Percentiles rank a stretch among this genome's conserved stretches.
Conservation (phyloP, 1,284 basidiomycete genomes). For the Papiliotrema fonsecae region DNA sequence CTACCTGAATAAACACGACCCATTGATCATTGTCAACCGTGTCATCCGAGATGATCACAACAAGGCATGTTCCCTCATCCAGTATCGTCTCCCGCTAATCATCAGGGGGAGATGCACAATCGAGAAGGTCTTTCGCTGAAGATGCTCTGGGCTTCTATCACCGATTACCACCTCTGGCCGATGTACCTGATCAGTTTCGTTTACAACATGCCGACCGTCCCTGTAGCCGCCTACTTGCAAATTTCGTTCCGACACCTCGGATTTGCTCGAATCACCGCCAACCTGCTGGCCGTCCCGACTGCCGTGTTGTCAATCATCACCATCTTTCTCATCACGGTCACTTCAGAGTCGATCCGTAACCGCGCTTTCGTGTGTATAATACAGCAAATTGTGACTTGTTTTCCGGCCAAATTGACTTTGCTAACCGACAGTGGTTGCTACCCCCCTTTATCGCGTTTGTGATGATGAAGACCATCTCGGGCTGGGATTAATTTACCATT, state of each 20-base stretch:
- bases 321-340: conserved; percentile 18
- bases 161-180: conserved; percentile 56
- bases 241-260: conserved; percentile 59
- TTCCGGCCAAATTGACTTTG: too few species aligned
- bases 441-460: conserved; percentile 10
- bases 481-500: conserved; percentile 15
- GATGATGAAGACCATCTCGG: not conserved
- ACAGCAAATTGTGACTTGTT: not conserved
- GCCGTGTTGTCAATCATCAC: conserved; percentile 47
- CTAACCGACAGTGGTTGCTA: conserved; percentile 16
- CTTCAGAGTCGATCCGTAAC: conserved; percentile 14
- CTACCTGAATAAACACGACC: conserved; percentile 53
- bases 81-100: not conserved
- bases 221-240: conserved; percentile 57
- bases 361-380: conserved; percentile 11
- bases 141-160: conserved; percentile 56
- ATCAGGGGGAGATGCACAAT: conserved; percentile 59
- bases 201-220: conserved; percentile 49
- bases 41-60: conserved; percentile 2
- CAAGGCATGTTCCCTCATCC: conserved; percentile 49
- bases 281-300: conserved; percentile 55
- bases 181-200: conserved; percentile 19
- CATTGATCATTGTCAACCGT: conserved; percentile 52
- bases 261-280: conserved; percentile 60
- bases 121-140: conserved; percentile 59